These are phyloP conservation scores for Fagopyrum esculentum DNA, from an alignment of 148 eudicot genomes.

Conservation along the genomic window DNA sequence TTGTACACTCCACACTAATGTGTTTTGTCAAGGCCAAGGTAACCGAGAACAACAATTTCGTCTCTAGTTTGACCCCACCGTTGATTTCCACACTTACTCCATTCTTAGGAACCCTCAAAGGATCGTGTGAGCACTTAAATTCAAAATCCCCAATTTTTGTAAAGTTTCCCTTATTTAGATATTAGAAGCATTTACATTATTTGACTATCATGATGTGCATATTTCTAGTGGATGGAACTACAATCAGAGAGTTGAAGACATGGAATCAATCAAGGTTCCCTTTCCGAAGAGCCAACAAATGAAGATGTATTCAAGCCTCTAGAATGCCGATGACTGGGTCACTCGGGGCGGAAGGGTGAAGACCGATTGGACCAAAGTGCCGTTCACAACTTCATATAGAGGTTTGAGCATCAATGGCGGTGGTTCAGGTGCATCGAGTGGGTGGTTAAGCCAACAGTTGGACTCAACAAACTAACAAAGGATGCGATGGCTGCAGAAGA, in stretches of 20 bases:
- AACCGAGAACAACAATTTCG: constrained; percentile 14
- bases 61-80: constrained; percentile 14
- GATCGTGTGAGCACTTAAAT: constrained; percentile 1
- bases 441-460: constrained; percentile 28
- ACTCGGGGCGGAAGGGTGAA: constrained; percentile 33
- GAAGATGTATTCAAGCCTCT: constrained; percentile 17
- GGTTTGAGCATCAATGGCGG: constrained; percentile 24
- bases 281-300: constrained; percentile 14
- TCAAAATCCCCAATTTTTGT: neutral
- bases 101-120: constrained; percentile 16
- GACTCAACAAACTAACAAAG: constrained; percentile 16
- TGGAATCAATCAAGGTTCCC: constrained; percentile 13
- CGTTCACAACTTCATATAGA: constrained; percentile 30
- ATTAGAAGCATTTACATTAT: neutral
- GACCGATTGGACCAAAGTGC: constrained; percentile 28
- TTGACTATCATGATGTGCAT: neutral
- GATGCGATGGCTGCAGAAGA: constrained; percentile 30
- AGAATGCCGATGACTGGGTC: constrained; percentile 13
- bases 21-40: constrained; percentile 8
- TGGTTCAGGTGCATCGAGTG: neutral
- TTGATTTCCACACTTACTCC: constrained; percentile 13
- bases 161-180: too few relatives aligned
- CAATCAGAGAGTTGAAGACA: constrained; percentile 18
- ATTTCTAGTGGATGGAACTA: constrained; percentile 9
- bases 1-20: constrained; percentile 13